Conservation (phyloP, 805 yeast genomes). For the Teunomyces atbi region DNA sequence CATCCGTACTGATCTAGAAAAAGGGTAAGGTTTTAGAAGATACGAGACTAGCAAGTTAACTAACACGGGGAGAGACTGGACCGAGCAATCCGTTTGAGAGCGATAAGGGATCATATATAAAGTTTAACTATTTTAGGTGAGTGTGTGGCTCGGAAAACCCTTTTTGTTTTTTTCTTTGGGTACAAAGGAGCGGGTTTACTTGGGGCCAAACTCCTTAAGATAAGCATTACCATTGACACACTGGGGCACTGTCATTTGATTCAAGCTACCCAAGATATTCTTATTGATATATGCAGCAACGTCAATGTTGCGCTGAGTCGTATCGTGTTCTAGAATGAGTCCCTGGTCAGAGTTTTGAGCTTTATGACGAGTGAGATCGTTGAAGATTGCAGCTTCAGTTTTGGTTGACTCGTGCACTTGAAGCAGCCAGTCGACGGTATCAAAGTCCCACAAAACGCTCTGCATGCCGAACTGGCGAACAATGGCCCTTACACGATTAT, state of each 20-base stretch:
- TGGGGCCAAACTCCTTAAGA: constrained; percentile 37
- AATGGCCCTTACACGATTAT: constrained; percentile 78
- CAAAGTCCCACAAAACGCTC: constrained; percentile 87
- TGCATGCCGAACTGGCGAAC: constrained; percentile 83
- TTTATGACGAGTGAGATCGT: constrained; percentile 58
- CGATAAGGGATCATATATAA: neutral
- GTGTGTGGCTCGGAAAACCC: no score
- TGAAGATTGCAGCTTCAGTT: constrained; percentile 51
- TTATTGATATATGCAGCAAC: constrained; percentile 58
- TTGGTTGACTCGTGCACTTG: constrained; percentile 34
- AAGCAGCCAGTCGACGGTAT: constrained; percentile 88
- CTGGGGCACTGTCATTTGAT: constrained; percentile 73
- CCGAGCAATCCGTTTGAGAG: neutral
- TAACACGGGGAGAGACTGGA: neutral
- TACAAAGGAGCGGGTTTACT: neutral
- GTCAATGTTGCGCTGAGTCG: constrained; percentile 60
- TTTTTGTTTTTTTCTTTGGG: no score
- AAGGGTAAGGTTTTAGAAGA: neutral
- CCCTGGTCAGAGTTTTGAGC: constrained; percentile 42
- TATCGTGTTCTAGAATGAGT: constrained; percentile 85
- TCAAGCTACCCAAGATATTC: constrained; percentile 50
- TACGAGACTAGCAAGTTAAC: neutral
- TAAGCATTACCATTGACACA: constrained; percentile 71
- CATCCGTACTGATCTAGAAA: neutral
- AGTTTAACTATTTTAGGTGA: neutral